Evolutionary conservation across 768 basidiomycete species (phyloP).

Genomic region (Boletus pseudopeckii): DNA sequence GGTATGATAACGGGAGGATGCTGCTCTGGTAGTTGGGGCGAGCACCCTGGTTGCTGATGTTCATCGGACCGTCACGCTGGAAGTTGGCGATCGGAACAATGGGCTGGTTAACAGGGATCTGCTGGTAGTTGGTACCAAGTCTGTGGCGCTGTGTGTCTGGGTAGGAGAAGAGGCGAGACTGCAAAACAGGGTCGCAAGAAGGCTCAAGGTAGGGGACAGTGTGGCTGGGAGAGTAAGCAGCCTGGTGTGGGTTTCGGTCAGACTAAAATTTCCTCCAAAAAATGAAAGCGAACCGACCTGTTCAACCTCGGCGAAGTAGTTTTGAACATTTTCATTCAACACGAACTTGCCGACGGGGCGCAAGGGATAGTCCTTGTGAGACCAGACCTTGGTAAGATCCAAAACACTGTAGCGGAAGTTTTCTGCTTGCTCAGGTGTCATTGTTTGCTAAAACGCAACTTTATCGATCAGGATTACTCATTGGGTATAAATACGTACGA

Average conservation of each 20-base stretch:
- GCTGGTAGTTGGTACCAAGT: slow-evolving; percentile 76
- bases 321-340: slow-evolving; percentile 71
- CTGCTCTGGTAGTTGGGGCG: slow-evolving; percentile 87
- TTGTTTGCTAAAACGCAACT: slow-evolving; percentile 63
- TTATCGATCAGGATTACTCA: slow-evolving; percentile 1
- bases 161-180: slow-evolving; percentile 94
- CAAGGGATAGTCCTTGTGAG: slow-evolving; percentile 85
- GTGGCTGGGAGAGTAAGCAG: slow-evolving; percentile 88
- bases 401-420: slow-evolving; percentile 86
- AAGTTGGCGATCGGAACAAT: slow-evolving; percentile 77
- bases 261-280: slow-evolving; percentile 10
- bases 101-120: slow-evolving; percentile 86
- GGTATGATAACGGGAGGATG: slow-evolving; percentile 69
- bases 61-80: slow-evolving; percentile 79
- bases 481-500: slow-evolving; percentile 45
- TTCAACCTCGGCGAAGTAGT: slow-evolving; percentile 95
- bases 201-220: slow-evolving; percentile 85
- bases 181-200: slow-evolving; percentile 88
- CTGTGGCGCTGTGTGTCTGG: slow-evolving; percentile 85
- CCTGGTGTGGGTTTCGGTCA: slow-evolving; percentile 31
- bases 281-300: slow-evolving; percentile 54
- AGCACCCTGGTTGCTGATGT: slow-evolving; percentile 74
- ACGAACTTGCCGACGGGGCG: slow-evolving; percentile 84
- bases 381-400: slow-evolving; percentile 90
- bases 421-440: slow-evolving; percentile 91